A percentile compares a stretch with the other conserved stretches of the same genome.
Conservation (phyloP, 371 early-diverging fungal species). For the Aphelidium insulamus region DNA sequence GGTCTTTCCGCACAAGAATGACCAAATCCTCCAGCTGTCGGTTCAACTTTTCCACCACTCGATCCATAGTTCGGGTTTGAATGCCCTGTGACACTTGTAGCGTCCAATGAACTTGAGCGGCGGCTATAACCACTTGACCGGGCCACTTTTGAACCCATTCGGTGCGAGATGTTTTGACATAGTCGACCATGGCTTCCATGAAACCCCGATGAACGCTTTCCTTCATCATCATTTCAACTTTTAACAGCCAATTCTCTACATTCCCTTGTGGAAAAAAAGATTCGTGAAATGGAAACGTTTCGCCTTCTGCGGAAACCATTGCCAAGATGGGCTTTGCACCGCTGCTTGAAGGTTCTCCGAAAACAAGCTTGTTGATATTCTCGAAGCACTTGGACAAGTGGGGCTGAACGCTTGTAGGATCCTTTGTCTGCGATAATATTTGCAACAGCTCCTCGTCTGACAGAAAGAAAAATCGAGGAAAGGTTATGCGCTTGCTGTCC, state of each 20-base stretch:
- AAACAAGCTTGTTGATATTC: conserved; percentile 23
- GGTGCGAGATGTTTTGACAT: conserved; percentile 13
- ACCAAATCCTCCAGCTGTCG: conserved; percentile 24
- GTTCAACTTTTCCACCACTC: conserved; percentile 8
- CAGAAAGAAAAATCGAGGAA: conserved; percentile 33
- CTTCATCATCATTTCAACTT: conserved; percentile 26
- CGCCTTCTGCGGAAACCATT: conserved; percentile 28
- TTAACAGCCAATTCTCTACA: conserved; percentile 26
- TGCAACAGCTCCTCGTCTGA: conserved; percentile 33
- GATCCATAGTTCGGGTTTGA: conserved; percentile 2
- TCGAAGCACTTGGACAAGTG: conserved; percentile 33
- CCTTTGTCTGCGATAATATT: conserved; percentile 30
- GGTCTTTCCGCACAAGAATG: conserved; percentile 22
- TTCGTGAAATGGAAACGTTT: conserved; percentile 15
- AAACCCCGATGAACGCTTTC: conserved; percentile 21
- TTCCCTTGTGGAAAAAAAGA: conserved; percentile 26
- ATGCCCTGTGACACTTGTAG: conserved; percentile 25
- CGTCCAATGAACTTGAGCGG: conserved; percentile 24
- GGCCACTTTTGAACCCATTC: conserved; percentile 27
- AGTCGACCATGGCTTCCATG: conserved; percentile 14
- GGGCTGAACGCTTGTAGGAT: conserved; percentile 31
- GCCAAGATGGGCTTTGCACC: conserved; percentile 19
- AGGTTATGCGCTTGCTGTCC: conserved; percentile 26
- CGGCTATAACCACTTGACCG: conserved; percentile 24
- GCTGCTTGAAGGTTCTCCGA: too few species aligned